These are phyloP conservation scores for Nepenthes alata DNA, from an alignment of 179 eudicot species.

Conservation along the genomic window DNA sequence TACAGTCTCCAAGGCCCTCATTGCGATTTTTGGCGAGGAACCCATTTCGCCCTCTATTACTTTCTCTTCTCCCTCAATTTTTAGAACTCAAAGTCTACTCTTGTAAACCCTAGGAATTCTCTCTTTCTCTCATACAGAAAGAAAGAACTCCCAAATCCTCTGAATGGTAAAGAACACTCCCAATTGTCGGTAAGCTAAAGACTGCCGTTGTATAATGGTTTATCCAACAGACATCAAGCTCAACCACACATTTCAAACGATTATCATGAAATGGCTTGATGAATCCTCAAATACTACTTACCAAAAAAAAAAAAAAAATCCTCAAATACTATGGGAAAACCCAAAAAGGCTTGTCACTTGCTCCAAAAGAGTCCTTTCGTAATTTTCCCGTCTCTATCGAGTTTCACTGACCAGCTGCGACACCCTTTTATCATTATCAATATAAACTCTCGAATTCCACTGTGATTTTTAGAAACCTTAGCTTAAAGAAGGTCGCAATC, in stretches of 20 bases:
- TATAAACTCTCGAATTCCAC: too few relatives aligned
- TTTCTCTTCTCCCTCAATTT: slow-evolving; percentile 1
- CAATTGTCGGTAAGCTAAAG: too few relatives aligned
- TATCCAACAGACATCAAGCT: not conserved
- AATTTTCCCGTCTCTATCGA: not conserved
- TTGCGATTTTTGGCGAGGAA: slow-evolving; percentile 63
- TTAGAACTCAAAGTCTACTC: not conserved
- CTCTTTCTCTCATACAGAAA: not conserved
- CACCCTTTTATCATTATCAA: too few relatives aligned
- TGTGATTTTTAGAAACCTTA: too few relatives aligned
- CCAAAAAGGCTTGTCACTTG: slow-evolving; percentile 6
- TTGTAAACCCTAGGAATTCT: not conserved
- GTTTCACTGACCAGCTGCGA: not conserved
- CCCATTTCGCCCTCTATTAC: slow-evolving; percentile 34
- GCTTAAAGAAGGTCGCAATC: too few relatives aligned
- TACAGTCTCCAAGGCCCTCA: slow-evolving; percentile 72
- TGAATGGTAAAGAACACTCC: too few relatives aligned
- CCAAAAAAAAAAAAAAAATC: too few relatives aligned
- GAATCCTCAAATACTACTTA: not conserved
- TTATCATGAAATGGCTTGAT: not conserved
- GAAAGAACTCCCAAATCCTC: too few relatives aligned
- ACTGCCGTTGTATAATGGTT: too few relatives aligned
- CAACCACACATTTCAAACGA: not conserved
- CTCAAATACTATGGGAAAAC: not conserved
- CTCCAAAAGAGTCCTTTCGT: not conserved